These are phyloP conservation scores for Suillus decipiens DNA, from an alignment of 768 basidiomycete genomes.

Conservation along the genomic window DNA sequence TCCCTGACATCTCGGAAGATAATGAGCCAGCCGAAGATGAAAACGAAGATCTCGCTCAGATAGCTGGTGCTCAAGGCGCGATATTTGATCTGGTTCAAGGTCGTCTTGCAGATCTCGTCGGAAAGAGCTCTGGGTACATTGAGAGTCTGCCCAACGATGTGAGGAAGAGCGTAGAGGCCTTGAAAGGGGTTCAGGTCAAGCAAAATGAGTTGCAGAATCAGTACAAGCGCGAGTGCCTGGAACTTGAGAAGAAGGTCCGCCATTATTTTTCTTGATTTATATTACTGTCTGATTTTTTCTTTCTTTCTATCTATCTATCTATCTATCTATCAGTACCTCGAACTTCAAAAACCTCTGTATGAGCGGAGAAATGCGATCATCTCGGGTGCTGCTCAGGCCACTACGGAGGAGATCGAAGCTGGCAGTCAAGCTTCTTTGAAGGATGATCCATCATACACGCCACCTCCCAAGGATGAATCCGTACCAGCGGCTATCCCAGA, in stretches of 20 bases:
- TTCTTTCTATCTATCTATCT: no score
- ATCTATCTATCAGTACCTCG: constrained; percentile 68
- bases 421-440: constrained; percentile 75
- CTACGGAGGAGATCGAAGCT: constrained; percentile 78
- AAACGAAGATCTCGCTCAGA: constrained; percentile 40
- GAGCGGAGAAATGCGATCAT: constrained; percentile 85
- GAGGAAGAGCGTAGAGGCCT: constrained; percentile 82
- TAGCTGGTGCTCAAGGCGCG: constrained; percentile 54
- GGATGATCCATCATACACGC: constrained; percentile 71
- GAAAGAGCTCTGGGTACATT: constrained; percentile 93
- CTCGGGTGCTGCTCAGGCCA: constrained; percentile 70
- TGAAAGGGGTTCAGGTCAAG: constrained; percentile 93
- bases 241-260: constrained; percentile 92
- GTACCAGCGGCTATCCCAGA: constrained; percentile 68
- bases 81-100: constrained; percentile 88
- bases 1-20: constrained; percentile 86
- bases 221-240: constrained; percentile 91
- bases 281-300: constrained; percentile 18
- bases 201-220: constrained; percentile 89
- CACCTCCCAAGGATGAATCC: constrained; percentile 55
- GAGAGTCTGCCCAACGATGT: constrained; percentile 82
- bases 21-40: constrained; percentile 69
- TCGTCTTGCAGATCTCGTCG: constrained; percentile 81
- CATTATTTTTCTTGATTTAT: constrained; percentile 12
- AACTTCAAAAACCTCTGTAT: constrained; percentile 81